Percentiles rank a stretch among this genome's conserved stretches.
Evolutionary conservation across 345 rosid genomes (phyloP).

Genomic region (Citrus maxima): DNA sequence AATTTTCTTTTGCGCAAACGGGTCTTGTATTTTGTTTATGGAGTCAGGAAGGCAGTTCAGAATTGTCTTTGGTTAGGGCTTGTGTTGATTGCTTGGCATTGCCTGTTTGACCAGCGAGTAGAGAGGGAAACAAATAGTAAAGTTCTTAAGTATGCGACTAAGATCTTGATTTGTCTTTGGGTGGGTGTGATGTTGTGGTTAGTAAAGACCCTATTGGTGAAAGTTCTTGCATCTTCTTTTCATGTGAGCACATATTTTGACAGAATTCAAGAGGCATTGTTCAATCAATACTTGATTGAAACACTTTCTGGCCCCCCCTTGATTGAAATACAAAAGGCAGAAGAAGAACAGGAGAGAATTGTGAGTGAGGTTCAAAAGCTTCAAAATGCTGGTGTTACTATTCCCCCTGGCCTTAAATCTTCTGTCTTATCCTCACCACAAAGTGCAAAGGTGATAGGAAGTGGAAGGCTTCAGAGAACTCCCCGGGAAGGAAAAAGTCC

Average conservation of each 20-base stretch:
- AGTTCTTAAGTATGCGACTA: constrained; percentile 47
- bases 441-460: constrained; percentile 27
- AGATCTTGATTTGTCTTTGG: constrained; percentile 61
- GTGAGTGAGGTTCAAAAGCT: constrained; percentile 35
- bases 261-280: constrained; percentile 83
- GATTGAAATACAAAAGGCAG: constrained; percentile 41
- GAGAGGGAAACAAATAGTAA: constrained; percentile 36
- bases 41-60: constrained; percentile 70
- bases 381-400: constrained; percentile 38
- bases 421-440: constrained; percentile 30
- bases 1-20: constrained; percentile 73
- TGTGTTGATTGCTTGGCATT: constrained; percentile 77
- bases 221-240: constrained; percentile 89
- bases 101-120: constrained; percentile 63
- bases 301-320: constrained; percentile 76
- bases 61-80: constrained; percentile 92
- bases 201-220: constrained; percentile 71
- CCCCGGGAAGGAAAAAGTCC: constrained; percentile 44
- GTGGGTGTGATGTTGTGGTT: constrained; percentile 77
- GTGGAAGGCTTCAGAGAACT: constrained; percentile 41
- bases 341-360: constrained; percentile 52
- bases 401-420: constrained; percentile 43
- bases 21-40: constrained; percentile 86
- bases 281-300: constrained; percentile 77
- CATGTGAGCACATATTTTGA: constrained; percentile 92